Evolutionary conservation across 768 basidiomycete species (phyloP).

Genomic region (Clitopilus hobsonii): DNA sequence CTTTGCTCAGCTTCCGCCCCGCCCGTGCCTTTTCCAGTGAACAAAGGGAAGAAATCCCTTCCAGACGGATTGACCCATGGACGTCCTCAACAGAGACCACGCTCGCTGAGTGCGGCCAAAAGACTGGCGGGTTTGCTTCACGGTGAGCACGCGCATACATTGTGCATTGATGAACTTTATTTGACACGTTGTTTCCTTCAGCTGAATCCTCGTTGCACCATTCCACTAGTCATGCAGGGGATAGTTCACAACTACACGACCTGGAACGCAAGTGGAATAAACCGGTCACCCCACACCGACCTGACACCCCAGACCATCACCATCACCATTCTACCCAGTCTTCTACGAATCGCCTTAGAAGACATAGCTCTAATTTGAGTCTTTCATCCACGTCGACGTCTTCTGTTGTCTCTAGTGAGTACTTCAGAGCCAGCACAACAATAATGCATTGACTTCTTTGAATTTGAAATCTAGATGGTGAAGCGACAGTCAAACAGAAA

Average conservation of each 20-base stretch:
- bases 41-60: not conserved
- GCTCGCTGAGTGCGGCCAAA: not conserved
- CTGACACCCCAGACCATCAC: slow-evolving; percentile 18
- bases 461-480: not conserved
- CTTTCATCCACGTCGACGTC: not conserved
- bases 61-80: not conserved
- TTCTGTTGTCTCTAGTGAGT: not conserved
- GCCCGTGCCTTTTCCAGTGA: not conserved
- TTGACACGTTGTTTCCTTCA: not conserved
- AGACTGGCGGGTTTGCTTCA: not conserved
- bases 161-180: not conserved
- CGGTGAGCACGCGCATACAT: not conserved
- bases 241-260: slow-evolving; percentile 25
- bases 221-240: slow-evolving; percentile 10
- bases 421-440: not conserved
- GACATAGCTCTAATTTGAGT: slow-evolving; percentile 7
- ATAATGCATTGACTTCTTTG: not conserved
- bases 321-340: slow-evolving; percentile 12
- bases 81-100: not conserved
- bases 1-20: not conserved
- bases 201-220: not conserved
- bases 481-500: slow-evolving; percentile 27
- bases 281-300: slow-evolving; percentile 11
- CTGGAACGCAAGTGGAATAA: slow-evolving; percentile 48
- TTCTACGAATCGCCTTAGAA: not conserved